These are phyloP conservation scores for Vickermania spadyakhi DNA, from an alignment of 208 protist species.

Conservation along the genomic window DNA sequence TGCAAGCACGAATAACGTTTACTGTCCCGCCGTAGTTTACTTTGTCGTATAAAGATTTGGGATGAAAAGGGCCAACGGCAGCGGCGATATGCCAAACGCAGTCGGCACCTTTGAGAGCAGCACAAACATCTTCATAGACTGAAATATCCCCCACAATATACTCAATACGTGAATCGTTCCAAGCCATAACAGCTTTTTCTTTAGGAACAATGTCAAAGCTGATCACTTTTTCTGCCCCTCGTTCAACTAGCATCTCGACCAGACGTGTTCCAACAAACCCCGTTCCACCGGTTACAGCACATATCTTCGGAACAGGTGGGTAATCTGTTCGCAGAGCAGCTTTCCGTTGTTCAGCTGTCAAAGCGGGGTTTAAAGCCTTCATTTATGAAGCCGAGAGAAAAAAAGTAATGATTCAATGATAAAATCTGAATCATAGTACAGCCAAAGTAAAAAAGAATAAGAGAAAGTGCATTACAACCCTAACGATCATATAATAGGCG, in stretches of 20 bases:
- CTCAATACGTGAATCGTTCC: slow-evolving; percentile 79
- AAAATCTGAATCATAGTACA: too few relatives aligned
- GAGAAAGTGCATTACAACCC: too few relatives aligned
- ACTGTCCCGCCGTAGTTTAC: slow-evolving; percentile 91
- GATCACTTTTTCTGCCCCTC: slow-evolving; percentile 85
- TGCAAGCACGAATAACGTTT: slow-evolving; percentile 91
- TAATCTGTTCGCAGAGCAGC: slow-evolving; percentile 36
- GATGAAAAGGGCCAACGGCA: slow-evolving; percentile 92
- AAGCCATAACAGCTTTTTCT: slow-evolving; percentile 55
- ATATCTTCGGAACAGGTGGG: slow-evolving; percentile 71
- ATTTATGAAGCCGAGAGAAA: not conserved
- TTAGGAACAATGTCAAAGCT: slow-evolving; percentile 89
- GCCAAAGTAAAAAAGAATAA: too few relatives aligned
- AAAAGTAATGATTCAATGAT: slow-evolving; percentile 2
- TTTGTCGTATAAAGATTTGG: slow-evolving; percentile 69
- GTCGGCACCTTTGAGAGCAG: slow-evolving; percentile 78
- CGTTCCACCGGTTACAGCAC: slow-evolving; percentile 90
- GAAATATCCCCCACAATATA: slow-evolving; percentile 90
- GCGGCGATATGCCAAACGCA: slow-evolving; percentile 93
- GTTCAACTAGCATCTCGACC: slow-evolving; percentile 94
- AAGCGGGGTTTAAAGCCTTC: slow-evolving; percentile 35
- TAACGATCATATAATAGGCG: too few relatives aligned
- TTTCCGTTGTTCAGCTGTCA: slow-evolving; percentile 52
- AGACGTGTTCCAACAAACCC: slow-evolving; percentile 94
- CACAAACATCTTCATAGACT: slow-evolving; percentile 61